Conservation (phyloP, 495 filamentous ascomycete genomes). For the Neurospora sublineolata region DNA sequence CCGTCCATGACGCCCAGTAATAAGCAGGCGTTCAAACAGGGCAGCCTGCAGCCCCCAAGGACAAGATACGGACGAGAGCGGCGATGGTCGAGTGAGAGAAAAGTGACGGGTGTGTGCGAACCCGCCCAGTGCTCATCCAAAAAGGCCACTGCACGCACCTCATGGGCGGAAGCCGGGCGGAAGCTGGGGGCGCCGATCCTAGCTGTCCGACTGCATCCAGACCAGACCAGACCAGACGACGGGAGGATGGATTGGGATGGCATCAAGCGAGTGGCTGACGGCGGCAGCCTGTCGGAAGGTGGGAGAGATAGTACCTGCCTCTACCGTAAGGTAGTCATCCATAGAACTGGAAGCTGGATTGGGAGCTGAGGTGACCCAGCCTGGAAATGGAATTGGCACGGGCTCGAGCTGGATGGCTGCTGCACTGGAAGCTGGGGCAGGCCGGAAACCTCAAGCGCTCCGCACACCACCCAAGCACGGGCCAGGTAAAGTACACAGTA, state of each 20-base stretch:
- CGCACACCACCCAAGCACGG: background rate
- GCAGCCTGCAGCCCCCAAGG: background rate
- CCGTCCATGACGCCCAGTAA: background rate
- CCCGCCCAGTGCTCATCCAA: background rate
- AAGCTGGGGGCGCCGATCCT: background rate
- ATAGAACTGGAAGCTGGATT: background rate
- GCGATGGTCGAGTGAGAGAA: background rate
- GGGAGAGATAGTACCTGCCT: background rate
- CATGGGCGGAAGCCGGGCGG: background rate
- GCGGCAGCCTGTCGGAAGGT: background rate
- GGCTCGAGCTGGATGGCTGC: background rate
- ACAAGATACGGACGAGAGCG: background rate
- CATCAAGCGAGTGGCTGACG: background rate
- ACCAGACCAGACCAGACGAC: conserved; percentile 4
- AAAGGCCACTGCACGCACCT: background rate
- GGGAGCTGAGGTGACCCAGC: background rate
- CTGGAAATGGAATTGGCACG: background rate
- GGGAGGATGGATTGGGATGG: background rate
- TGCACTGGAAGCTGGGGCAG: background rate
- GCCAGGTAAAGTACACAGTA: conserved; percentile 12
- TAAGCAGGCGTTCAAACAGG: background rate
- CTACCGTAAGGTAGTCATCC: background rate
- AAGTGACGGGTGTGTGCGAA: background rate
- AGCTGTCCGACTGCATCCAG: background rate
- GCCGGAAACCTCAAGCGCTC: background rate